Evolutionary conservation across 768 basidiomycete species (phyloP).

Genomic region (Leccinellum luteum): DNA sequence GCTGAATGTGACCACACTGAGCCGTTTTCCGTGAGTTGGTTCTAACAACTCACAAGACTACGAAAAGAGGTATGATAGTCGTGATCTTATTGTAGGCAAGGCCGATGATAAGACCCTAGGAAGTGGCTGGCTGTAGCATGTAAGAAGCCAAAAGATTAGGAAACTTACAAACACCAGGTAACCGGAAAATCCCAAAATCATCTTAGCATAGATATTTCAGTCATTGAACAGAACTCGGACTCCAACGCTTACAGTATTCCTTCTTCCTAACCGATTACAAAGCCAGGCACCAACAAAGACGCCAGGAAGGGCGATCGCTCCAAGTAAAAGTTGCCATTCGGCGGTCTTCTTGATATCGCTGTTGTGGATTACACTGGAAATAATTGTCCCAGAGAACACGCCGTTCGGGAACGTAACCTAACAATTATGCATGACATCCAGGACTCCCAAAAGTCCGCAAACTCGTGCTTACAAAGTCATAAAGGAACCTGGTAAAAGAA

Average conservation of each 20-base stretch:
- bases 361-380: constrained; percentile 60
- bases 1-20: constrained; percentile 29
- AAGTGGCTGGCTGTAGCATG: background rate
- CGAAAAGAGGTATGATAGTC: constrained; percentile 59
- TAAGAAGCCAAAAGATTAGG: background rate
- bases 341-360: constrained; percentile 57
- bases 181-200: constrained; percentile 67
- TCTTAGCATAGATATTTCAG: constrained; percentile 33
- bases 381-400: constrained; percentile 65
- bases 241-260: constrained; percentile 46
- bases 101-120: constrained; percentile 52
- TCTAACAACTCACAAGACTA: constrained; percentile 52
- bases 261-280: constrained; percentile 53
- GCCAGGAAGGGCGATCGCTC: constrained; percentile 61
- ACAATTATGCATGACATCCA: background rate
- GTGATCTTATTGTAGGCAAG: constrained; percentile 61
- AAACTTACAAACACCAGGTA: constrained; percentile 57
- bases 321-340: constrained; percentile 68
- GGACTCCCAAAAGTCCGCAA: background rate
- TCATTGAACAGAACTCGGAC: background rate
- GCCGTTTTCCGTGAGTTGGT: background rate
- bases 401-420: constrained; percentile 73
- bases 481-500: constrained; percentile 51
- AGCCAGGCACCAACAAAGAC: constrained; percentile 48
- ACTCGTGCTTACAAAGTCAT: constrained; percentile 51